Base-by-base conservation (phyloP, 1,139 yeast species). In the Taphrina pruni region DNA sequence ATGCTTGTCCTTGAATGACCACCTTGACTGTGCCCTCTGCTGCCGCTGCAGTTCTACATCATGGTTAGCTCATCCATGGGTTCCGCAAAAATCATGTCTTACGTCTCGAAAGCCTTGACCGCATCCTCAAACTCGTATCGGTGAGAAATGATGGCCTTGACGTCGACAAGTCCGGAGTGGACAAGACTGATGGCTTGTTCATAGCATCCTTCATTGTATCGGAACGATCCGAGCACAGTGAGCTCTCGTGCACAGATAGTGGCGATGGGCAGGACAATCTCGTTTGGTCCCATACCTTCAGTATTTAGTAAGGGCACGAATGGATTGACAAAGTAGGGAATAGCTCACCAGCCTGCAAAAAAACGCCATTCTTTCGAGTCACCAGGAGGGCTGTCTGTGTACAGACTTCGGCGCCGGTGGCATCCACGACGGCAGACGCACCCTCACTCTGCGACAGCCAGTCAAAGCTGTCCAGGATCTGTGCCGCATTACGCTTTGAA, bases 131-230 rank as follows among this genome's bases (percentile, higher is more conserved):
- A 89, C 69, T 83, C 78, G 82, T 85, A 90, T 75, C 89, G 84
- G 78, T 91, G 94, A 12, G 97, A 90, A 74, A 93, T 87, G 73
- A 93, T 82, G 62, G 84, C 81, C 71, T 85, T 87, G 70, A 86
- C 88, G 71, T 88, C 85, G 69, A 88, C 83, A 73, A 81, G 83
- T 68, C 88, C 89, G 71, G 85, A 81, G 38, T 86, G 83, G 69
- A 90, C 82, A 73, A 91, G 82, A 57, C 85, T 84, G 55, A 91
- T 91, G 1, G 95, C 86, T 60, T 88, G 86, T 74, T 85, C 84
- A 81, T 90, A 91, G 78, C 90, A 96, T n/a, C 90, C 88, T 73
- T 83, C 86, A 52, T 85, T 85, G 78, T 89, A 89, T 78, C 95
- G 84, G 82, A 89, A 88, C 60, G 87, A 85, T n/a, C 95, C 95